Base-by-base conservation (phyloP, 1,284 basidiomycete genomes). In the Takashimella tepidaria region DNA sequence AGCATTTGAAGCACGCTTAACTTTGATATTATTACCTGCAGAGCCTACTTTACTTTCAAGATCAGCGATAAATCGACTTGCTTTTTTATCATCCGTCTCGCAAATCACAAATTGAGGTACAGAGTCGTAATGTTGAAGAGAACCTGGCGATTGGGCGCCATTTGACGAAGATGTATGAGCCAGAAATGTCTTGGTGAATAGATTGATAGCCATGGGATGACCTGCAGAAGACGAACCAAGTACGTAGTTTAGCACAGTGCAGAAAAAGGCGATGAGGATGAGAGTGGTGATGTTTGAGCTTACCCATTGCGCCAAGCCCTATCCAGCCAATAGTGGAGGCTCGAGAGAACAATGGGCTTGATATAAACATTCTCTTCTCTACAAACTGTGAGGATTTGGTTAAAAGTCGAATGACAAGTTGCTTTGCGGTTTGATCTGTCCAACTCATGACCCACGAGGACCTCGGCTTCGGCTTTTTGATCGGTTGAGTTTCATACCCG, bases 251-350 rank as follows among this genome's bases (percentile, higher is more conserved):
- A 37, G 31, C 31, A 37, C n/a, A n/a, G 31, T 8, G 8, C 16
- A 37, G 31, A 8, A 37, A 37, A 37, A 16, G 31, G 8, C 31
- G 16, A 37, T 16, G 31, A 16, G 8, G 31, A 16, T 8, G 31
- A 8, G 31, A 8, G 21, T 19, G 23, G 24, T 8, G 53, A n/a
- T n/a, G n/a, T n/a, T n/a, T n/a, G n/a, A n/a, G n/a, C 65, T 54
- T 49, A 66, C 69, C 72, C 72, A 74, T 74, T 23, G 68, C 68
- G 37, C 72, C 72, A 22, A 74, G 65, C 48, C 72, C 72, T 49
- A 74, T 69, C 68, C 69, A 74, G 49, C 70, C 72, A 48, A 69
- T 66, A 0, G 69, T 69, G 21, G 64, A 54, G 10, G 59, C 56
- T 46, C 71, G 58, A 5, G 60, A 60, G 41, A 63, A 62, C 19